Percentiles rank a stretch among this genome's conserved stretches.
Evolutionary conservation across 2,329 filamentous ascomycete genomes (phyloP).

Genomic region (Cladosporium oxysporum): DNA sequence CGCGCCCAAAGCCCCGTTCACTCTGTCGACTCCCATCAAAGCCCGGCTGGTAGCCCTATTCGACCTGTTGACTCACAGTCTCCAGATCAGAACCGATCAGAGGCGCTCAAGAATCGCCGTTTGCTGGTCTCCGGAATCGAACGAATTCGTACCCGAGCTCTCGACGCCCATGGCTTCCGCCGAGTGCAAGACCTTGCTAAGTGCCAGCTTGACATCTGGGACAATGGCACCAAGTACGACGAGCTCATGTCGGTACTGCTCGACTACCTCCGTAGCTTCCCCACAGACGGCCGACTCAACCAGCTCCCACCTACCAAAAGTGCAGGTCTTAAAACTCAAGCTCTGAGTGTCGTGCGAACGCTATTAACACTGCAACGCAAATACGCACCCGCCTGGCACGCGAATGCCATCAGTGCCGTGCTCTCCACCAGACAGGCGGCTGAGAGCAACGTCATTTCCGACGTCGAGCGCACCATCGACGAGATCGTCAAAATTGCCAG

Average conservation of each 20-base stretch:
- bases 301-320: constrained; percentile 43
- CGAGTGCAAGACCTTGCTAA: constrained; percentile 74
- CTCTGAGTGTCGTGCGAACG: constrained; percentile 71
- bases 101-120: constrained; percentile 51
- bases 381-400: constrained; percentile 67
- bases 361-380: constrained; percentile 68
- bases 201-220: constrained; percentile 62
- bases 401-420: constrained; percentile 66
- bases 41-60: constrained; percentile 33
- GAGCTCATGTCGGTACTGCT: constrained; percentile 68
- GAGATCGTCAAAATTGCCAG: constrained; percentile 70
- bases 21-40: constrained; percentile 32
- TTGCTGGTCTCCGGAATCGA: constrained; percentile 73
- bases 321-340: constrained; percentile 67
- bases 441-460: constrained; percentile 71
- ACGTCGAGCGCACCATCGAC: constrained; percentile 71
- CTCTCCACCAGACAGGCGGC: constrained; percentile 66
- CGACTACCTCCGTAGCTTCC: constrained; percentile 64
- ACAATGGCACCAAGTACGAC: constrained; percentile 69
- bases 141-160: constrained; percentile 67
- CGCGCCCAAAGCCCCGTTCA: constrained; percentile 33
- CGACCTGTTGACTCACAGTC: constrained; percentile 26
- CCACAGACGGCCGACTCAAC: constrained; percentile 45
- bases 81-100: constrained; percentile 41
- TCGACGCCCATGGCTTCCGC: constrained; percentile 81